phyloP scores from a whole-genome alignment of 805 yeast genomes.

The Pichia occidentalis region DNA sequence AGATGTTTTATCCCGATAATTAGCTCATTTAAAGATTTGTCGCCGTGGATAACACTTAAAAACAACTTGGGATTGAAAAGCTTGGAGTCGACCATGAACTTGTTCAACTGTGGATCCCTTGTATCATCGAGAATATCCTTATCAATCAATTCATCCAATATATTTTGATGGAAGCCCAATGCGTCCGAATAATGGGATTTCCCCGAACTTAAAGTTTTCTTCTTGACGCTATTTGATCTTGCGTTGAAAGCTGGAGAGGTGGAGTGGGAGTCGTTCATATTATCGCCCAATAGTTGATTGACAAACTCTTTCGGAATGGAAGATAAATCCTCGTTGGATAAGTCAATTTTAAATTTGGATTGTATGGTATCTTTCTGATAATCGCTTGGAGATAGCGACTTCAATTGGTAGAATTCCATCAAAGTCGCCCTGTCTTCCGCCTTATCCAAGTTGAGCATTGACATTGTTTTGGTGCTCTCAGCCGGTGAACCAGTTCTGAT shows the following conservation, averaged over 20 bases:
- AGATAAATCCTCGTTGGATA: slow-evolving; percentile 13
- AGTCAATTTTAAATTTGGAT: slow-evolving; percentile 16
- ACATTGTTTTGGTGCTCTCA: background rate
- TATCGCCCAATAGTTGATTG: slow-evolving; percentile 21
- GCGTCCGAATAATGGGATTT: slow-evolving; percentile 38
- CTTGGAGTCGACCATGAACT: slow-evolving; percentile 50
- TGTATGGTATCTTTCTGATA: slow-evolving; percentile 21
- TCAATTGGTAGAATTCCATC: slow-evolving; percentile 37
- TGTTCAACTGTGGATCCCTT: slow-evolving; percentile 31
- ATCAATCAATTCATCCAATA: slow-evolving; percentile 36
- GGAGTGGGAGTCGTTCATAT: slow-evolving; percentile 9
- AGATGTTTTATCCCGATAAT: slow-evolving; percentile 40
- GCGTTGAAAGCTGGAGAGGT: background rate
- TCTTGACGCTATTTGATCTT: background rate
- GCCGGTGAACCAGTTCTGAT: background rate
- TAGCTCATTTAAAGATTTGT: slow-evolving; percentile 47
- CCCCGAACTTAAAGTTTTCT: slow-evolving; percentile 1
- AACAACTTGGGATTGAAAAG: slow-evolving; percentile 52
- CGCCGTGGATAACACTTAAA: slow-evolving; percentile 47
- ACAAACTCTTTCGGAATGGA: slow-evolving; percentile 23
- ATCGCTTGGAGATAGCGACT: slow-evolving; percentile 34
- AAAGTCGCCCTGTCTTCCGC: slow-evolving; percentile 15
- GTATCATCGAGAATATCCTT: slow-evolving; percentile 34
- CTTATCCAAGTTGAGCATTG: slow-evolving; percentile 6
- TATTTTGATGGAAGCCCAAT: slow-evolving; percentile 43